Percentiles rank a stretch among this genome's conserved stretches.
These are phyloP conservation scores for Globisporangium polare DNA, from an alignment of 352 stramenopile species.

Conservation along the genomic window DNA sequence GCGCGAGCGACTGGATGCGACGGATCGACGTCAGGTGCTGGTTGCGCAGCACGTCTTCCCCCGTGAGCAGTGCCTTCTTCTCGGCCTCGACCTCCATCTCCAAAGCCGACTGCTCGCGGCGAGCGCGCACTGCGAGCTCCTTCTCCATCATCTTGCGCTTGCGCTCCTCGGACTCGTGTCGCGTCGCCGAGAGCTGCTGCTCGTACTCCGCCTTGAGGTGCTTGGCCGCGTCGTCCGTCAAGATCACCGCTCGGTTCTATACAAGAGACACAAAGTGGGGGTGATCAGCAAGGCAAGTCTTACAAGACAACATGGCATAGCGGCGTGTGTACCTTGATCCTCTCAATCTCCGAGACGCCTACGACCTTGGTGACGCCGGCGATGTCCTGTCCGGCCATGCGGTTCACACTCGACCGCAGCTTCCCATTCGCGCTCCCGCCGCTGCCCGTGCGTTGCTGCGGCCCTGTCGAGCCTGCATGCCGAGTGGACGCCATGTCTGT, in stretches of 20 bases:
- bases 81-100: slow-evolving; percentile 71
- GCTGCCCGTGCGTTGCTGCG: slow-evolving; percentile 1
- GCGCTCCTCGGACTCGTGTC: slow-evolving; percentile 57
- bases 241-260: slow-evolving; percentile 51
- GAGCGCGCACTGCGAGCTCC: slow-evolving; percentile 55
- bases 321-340: slow-evolving; percentile 34
- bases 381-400: slow-evolving; percentile 57
- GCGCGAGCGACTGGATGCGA: slow-evolving; percentile 61
- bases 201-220: slow-evolving; percentile 40
- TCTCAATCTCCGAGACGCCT: slow-evolving; percentile 29
- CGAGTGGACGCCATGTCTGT: neutral
- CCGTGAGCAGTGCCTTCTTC: slow-evolving; percentile 54
- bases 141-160: slow-evolving; percentile 81
- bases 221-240: slow-evolving; percentile 43
- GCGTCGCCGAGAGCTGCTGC: slow-evolving; percentile 32
- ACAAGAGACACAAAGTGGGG: neutral
- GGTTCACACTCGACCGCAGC: slow-evolving; percentile 33
- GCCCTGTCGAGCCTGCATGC: slow-evolving; percentile 8
- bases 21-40: slow-evolving; percentile 61
- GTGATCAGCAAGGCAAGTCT: neutral
- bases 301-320: neutral
- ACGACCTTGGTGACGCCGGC: slow-evolving; percentile 40
- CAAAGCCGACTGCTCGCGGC: slow-evolving; percentile 65
- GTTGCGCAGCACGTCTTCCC: slow-evolving; percentile 55
- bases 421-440: slow-evolving; percentile 3